phyloP scores from a whole-genome alignment of 1,139 yeast species.

The Geotrichum candidum region DNA sequence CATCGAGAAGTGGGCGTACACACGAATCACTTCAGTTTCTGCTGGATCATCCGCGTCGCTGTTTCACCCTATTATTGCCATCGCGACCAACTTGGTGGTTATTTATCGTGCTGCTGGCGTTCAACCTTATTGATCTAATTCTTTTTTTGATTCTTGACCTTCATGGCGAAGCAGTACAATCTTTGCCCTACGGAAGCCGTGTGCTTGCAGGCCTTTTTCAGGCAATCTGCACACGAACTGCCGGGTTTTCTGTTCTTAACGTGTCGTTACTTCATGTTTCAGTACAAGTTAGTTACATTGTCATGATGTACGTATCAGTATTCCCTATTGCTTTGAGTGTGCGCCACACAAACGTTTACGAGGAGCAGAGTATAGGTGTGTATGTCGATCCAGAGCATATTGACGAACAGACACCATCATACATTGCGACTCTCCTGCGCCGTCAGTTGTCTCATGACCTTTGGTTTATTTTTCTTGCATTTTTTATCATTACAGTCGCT shows the following conservation, averaged over 20 bases:
- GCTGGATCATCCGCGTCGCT: slow-evolving; percentile 92
- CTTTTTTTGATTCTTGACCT: slow-evolving; percentile 75
- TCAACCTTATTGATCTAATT: slow-evolving; percentile 75
- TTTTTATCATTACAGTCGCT: slow-evolving; percentile 78
- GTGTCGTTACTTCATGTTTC: slow-evolving; percentile 74
- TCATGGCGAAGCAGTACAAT: slow-evolving; percentile 40
- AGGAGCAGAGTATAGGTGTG: slow-evolving; percentile 94
- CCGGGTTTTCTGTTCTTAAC: slow-evolving; percentile 75
- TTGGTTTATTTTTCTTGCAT: slow-evolving; percentile 85
- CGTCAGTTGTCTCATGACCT: slow-evolving; percentile 88
- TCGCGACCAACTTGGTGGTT: slow-evolving; percentile 95
- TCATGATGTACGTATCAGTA: slow-evolving; percentile 97
- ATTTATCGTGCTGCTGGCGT: slow-evolving; percentile 59
- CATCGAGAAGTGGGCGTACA: slow-evolving; percentile 48
- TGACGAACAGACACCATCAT: slow-evolving; percentile 24
- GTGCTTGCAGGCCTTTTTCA: slow-evolving; percentile 80
- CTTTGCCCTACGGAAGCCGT: slow-evolving; percentile 60
- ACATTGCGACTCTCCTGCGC: slow-evolving; percentile 58
- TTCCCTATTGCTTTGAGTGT: slow-evolving; percentile 92
- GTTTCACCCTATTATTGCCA: slow-evolving; percentile 88
- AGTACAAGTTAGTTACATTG: slow-evolving; percentile 83
- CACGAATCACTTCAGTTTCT: slow-evolving; percentile 76
- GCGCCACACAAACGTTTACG: slow-evolving; percentile 93
- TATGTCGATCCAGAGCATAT: slow-evolving; percentile 35
- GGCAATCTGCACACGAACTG: slow-evolving; percentile 88